phyloP scores from a whole-genome alignment of 2,329 filamentous ascomycete species.

The Thelonectria blattea region DNA sequence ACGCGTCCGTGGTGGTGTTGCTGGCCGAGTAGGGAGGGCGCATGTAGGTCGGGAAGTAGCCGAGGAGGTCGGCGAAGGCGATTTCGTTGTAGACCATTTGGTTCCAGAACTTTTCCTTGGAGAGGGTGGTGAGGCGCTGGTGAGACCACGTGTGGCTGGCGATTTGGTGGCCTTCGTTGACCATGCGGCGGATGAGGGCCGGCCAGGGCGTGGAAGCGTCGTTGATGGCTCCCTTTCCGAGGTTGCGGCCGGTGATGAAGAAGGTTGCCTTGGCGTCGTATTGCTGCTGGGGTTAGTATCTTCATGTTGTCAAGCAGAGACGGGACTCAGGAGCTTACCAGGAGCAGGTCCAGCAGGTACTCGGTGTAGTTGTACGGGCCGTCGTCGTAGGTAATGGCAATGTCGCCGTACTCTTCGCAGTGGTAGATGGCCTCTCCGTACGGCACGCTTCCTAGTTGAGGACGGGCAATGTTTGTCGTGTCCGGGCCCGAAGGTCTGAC shows the following conservation, averaged over 20 bases:
- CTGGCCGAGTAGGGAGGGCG: slow-evolving; percentile 55
- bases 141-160: slow-evolving; percentile 60
- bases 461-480: slow-evolving; percentile 58
- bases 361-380: slow-evolving; percentile 52
- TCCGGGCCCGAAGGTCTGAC: slow-evolving; percentile 56
- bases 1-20: slow-evolving; percentile 45
- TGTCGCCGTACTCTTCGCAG: slow-evolving; percentile 43
- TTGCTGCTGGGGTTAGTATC: slow-evolving; percentile 27
- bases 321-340: slow-evolving; percentile 20
- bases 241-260: slow-evolving; percentile 45
- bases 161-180: slow-evolving; percentile 63
- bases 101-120: slow-evolving; percentile 41
- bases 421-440: slow-evolving; percentile 61
- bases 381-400: slow-evolving; percentile 55
- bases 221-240: slow-evolving; percentile 52
- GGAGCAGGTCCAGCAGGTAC: slow-evolving; percentile 48
- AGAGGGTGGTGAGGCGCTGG: slow-evolving; percentile 48
- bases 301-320: background rate
- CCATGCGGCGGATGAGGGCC: slow-evolving; percentile 51
- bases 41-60: slow-evolving; percentile 52
- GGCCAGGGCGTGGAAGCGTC: slow-evolving; percentile 44
- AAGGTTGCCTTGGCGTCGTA: slow-evolving; percentile 48
- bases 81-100: slow-evolving; percentile 53
- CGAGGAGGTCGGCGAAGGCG: slow-evolving; percentile 49
- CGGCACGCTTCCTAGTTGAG: slow-evolving; percentile 57